These are phyloP conservation scores for Leptoxyphium fumago DNA, from an alignment of 2,329 filamentous ascomycete genomes.

Conservation along the genomic window DNA sequence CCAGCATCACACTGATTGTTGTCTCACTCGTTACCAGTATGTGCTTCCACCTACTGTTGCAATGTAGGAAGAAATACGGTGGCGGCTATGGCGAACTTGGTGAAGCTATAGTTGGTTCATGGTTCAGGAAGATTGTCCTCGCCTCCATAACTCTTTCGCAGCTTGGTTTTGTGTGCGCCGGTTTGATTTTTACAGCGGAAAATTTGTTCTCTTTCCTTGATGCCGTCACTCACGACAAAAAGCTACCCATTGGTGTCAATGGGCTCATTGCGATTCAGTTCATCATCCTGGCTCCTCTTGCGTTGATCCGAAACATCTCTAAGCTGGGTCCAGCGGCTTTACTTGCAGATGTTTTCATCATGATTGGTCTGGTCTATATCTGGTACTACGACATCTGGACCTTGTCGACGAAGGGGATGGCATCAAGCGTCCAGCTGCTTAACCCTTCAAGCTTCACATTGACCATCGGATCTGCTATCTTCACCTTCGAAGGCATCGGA, in stretches of 20 bases:
- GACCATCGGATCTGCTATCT: constrained; percentile 59
- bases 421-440: constrained; percentile 50
- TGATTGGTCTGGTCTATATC: constrained; percentile 57
- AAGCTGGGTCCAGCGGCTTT: constrained; percentile 56
- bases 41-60: constrained; percentile 57
- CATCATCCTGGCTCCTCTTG: constrained; percentile 48
- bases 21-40: constrained; percentile 53
- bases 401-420: constrained; percentile 42
- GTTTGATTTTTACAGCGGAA: constrained; percentile 63
- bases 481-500: constrained; percentile 66
- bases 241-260: constrained; percentile 37
- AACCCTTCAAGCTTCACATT: constrained; percentile 55
- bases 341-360: constrained; percentile 56
- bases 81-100: constrained; percentile 63
- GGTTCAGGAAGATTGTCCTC: constrained; percentile 51
- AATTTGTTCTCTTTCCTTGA: constrained; percentile 54
- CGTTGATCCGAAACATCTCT: constrained; percentile 59
- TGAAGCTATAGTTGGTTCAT: constrained; percentile 46
- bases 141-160: constrained; percentile 59
- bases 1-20: constrained; percentile 49
- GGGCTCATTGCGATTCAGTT: constrained; percentile 53
- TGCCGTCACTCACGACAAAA: constrained; percentile 39
- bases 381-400: constrained; percentile 53
- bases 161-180: constrained; percentile 63
- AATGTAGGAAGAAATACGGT: constrained; percentile 48